Evolutionary conservation across 2,329 filamentous ascomycete species (phyloP), one percentile per base, ranked within the genome.

Genomic region (Anthostomella pinea): DNA sequence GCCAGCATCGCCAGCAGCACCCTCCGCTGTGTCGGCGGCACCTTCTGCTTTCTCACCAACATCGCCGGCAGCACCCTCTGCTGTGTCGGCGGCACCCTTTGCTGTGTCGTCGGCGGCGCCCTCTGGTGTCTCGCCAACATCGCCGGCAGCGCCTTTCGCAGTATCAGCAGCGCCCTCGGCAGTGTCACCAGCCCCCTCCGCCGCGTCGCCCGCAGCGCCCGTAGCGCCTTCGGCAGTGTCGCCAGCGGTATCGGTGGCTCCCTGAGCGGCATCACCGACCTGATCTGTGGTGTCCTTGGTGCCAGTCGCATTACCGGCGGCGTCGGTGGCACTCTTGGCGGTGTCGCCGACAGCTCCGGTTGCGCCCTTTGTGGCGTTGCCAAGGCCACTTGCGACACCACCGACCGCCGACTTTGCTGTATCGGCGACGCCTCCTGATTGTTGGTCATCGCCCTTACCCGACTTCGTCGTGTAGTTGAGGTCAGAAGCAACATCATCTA

Each of bases 391-490:
- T 4, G 48, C 43, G n/a, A 48, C 37, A 18, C 52, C 44, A 16
- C 47, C 38, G 8, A 50, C 32, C 2, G 46, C 43, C 15, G 49
- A 53, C 17, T 44, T 23, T 5, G 49, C 51, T 2, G 49, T 39
- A 8, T 50, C 48, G 7, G 50, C 44, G 25, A 55, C 30, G 5
- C 54, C 52, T 7, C 53, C 48, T 16, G 35, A 15, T 8, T 38
- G 18, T n/a, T 35, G 10, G 3, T 30, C 26, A 14, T 22, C 33
- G 7, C 21, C 40, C n/a, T 21, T 13, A 9, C 28, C 33, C 3
- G 51, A 48, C 17, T 48, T 43, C 14, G 49, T 60, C 0, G 58
- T 60, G 28, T 62, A 60, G 34, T 60, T 53, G 15, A 57, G 41
- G 6, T 57, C 51, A 1, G 55, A 57, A 13, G 48, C 48, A 6